A percentile compares a stretch with the other conserved stretches of the same genome.
These are phyloP conservation scores for Geosmithia flava DNA, from an alignment of 2,329 filamentous ascomycete species.

Conservation along the genomic window DNA sequence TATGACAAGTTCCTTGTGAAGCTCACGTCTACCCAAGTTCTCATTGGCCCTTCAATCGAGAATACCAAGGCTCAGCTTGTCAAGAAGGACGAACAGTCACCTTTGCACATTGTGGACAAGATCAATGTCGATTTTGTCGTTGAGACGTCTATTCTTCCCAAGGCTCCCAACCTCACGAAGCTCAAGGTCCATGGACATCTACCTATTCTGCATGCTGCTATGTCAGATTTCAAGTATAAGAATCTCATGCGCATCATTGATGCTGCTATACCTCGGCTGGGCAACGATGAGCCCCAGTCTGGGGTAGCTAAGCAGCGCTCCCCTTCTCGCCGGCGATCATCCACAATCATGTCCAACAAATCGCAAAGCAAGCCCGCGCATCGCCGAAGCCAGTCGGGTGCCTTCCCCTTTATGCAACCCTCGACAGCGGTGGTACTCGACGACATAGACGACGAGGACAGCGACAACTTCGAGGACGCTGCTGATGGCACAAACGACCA, in stretches of 20 bases:
- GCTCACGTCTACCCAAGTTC: constrained; percentile 83
- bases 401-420: constrained; percentile 60
- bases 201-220: constrained; percentile 79
- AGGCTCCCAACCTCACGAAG: constrained; percentile 84
- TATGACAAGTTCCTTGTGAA: constrained; percentile 96
- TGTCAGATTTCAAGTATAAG: constrained; percentile 96
- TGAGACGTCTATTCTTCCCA: constrained; percentile 95
- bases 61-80: constrained; percentile 75
- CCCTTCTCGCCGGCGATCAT: constrained; percentile 26
- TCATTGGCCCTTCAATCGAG: constrained; percentile 88
- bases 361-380: constrained; percentile 29
- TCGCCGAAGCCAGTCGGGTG: constrained; percentile 51
- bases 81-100: constrained; percentile 52
- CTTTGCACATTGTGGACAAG: constrained; percentile 83
- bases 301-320: constrained; percentile 10
- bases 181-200: constrained; percentile 85
- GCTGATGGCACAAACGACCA: constrained; percentile 39
- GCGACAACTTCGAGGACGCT: constrained; percentile 56
- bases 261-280: constrained; percentile 80
- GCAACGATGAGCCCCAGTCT: constrained; percentile 7
- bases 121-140: constrained; percentile 97
- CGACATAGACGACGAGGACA: constrained; percentile 54
- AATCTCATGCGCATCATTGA: constrained; percentile 93
- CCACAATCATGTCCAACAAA: constrained; percentile 31
- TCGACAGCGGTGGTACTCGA: constrained; percentile 71